Base-by-base conservation (phyloP, 2,329 filamentous ascomycete genomes). In the Fusarium dlaminii region DNA sequence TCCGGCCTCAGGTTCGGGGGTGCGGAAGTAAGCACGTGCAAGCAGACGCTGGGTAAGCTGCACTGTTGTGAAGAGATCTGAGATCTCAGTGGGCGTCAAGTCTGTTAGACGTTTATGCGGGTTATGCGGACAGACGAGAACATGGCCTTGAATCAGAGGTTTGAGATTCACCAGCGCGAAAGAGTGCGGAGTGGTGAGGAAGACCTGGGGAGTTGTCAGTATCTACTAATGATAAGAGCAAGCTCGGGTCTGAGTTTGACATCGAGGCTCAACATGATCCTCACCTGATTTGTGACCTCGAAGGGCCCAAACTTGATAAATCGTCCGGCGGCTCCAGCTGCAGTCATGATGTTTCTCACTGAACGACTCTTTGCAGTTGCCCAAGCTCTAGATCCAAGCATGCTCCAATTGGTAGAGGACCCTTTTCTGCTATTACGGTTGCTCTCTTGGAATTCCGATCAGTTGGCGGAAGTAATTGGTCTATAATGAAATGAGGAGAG, bases 151-250 rank as follows among this genome's bases (percentile, higher is more conserved):
- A 4, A 98, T 89, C 42, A 99, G 90, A 30, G 96, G 96, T 84
- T 98, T 98, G 81, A 98, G 90, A 84, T 99, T 99, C 66, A 98
- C 95, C 72, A 98, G 88, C 61, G 94, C 95, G 85, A 95, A 98
- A 76, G 92, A 94, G 78, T 93, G 88, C 2, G 89, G 87, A 4
- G 95, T 97, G 74, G 87, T 87, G 83, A 97, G 90, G 86, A 98
- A 98, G 85, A 98, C 94, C 93, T 98, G 76, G 10, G 8, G 20
- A 37, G n/a, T 27, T 40, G 43, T 75, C 32, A 75, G 58, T 29
- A 52, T 29, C 24, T 29, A 15, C 24, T 29, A 22, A n/a, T 10
- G 24, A 55, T 10, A 55, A 18, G 20, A 39, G 30, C 30, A 24
- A 39, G 24, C 24, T 39, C 34, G 32, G 10, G 11, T 18, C 11